These are phyloP conservation scores for Sungouiozyma intestinalis DNA, from an alignment of 805 yeast species.

Conservation along the genomic window DNA sequence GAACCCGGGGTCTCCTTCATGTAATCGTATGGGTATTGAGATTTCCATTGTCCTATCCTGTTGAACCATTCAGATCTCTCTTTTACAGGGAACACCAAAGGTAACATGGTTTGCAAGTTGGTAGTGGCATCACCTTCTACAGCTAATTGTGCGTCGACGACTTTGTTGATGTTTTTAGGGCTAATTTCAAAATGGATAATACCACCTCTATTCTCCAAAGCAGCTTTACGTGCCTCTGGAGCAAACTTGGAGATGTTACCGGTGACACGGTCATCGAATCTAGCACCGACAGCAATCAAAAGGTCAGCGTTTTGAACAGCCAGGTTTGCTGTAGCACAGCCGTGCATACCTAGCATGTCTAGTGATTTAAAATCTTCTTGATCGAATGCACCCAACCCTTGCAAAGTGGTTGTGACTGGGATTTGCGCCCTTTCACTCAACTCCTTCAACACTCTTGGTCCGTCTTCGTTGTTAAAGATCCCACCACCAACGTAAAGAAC, in stretches of 20 bases:
- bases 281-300: constrained; percentile 89
- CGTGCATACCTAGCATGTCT: constrained; percentile 99
- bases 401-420: constrained; percentile 93
- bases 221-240: constrained; percentile 86
- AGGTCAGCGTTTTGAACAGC: constrained; percentile 92
- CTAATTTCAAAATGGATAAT: constrained; percentile 92
- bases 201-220: constrained; percentile 84
- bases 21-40: constrained; percentile 76
- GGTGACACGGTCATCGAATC: constrained; percentile 98
- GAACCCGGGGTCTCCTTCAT: constrained; percentile 72
- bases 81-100: constrained; percentile 52
- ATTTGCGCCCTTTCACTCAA: constrained; percentile 83
- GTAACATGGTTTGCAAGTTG: constrained; percentile 64
- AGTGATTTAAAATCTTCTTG: constrained; percentile 83
- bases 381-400: constrained; percentile 90
- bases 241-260: constrained; percentile 80
- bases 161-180: constrained; percentile 96
- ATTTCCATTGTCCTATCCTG: constrained; percentile 71
- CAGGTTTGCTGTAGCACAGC: constrained; percentile 86
- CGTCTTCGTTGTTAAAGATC: constrained; percentile 65
- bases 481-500: constrained; percentile 90
- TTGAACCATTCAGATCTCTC: constrained; percentile 74
- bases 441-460: constrained; percentile 69
- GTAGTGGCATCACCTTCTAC: constrained; percentile 90
- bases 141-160: constrained; percentile 92